Evolutionary conservation across 768 basidiomycete species (phyloP), one percentile per base, ranked within the genome.

Genomic region (Rhodotorula paludigena): DNA sequence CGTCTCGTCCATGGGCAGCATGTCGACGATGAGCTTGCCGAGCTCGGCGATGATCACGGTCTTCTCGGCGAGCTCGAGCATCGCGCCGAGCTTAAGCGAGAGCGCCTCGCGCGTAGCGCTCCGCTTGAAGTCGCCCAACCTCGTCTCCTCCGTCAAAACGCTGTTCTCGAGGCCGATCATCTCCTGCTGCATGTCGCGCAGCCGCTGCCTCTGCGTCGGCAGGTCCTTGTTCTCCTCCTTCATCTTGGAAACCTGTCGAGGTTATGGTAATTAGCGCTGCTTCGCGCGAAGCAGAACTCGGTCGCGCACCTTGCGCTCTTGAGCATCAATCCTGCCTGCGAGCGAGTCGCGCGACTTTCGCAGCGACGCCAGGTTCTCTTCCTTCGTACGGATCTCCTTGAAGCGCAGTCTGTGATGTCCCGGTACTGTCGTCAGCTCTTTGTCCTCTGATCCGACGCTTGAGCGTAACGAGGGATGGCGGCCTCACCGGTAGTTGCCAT

Each of bases 181-280:
- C 69, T 81, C 80, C 63, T 77, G 74, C 35, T 79, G 69, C 59
- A 81, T 67, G 30, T 77, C 74, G 30, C 76, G 74, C 25, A 81
- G 69, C 64, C 79, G 78, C 71, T 78, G 77, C 68, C 77, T 75
- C 39, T 77, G 78, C 9, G 60, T 71, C 59, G 78, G 78, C 51
- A 81, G 66, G 58, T 78, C 77, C 74, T 81, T 81, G 74, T 81
- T 79, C 74, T 81, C 81, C 30, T 80, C 77, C 60, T 77, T 78
- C 80, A 80, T 81, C 75, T 81, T 81, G 25, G 67, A 63, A n/a
- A n/a, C n/a, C n/a, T n/a, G n/a, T n/a, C n/a, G n/a, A n/a, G n/a
- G 1, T 67, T 63, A 63, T 69, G 39, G 23, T 28, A n/a, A 18
- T 18, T 10, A 42, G 77, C 74, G 57, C n/a, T 1, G 42, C n/a